phyloP scores from a whole-genome alignment of 495 filamentous ascomycete genomes.

The Penicillium argentinense region DNA sequence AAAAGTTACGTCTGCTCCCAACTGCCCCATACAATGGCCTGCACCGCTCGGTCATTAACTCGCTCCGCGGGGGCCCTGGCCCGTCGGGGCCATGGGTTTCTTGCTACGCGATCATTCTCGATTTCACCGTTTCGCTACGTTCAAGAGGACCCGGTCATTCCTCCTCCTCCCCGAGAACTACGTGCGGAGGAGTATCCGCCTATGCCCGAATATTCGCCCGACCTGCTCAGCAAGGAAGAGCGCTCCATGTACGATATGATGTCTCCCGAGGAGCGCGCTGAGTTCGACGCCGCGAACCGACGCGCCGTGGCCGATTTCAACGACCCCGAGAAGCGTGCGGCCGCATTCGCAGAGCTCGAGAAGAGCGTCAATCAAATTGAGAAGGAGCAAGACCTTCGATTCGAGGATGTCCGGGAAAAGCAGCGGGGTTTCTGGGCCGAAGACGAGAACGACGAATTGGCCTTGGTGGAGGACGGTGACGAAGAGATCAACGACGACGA shows the following conservation, averaged over 20 bases:
- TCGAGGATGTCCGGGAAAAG: constrained; percentile 31
- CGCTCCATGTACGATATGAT: constrained; percentile 49
- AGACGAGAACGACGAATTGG: constrained; percentile 53
- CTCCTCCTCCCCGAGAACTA: constrained; percentile 31
- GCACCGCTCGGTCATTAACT: constrained; percentile 39
- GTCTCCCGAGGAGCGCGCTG: constrained; percentile 43
- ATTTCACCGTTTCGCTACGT: constrained; percentile 35
- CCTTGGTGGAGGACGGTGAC: constrained; percentile 57
- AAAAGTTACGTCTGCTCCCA: constrained; percentile 6
- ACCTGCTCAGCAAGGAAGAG: constrained; percentile 39
- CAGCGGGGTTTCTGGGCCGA: constrained; percentile 52
- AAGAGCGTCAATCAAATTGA: constrained; percentile 33
- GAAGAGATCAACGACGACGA: constrained; percentile 74
- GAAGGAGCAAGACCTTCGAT: constrained; percentile 31
- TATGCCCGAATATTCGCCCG: constrained; percentile 40
- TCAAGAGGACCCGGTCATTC: constrained; percentile 38
- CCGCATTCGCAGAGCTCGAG: constrained; percentile 34
- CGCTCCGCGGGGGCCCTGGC: constrained; percentile 33
- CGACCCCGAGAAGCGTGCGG: constrained; percentile 30
- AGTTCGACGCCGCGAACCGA: constrained; percentile 44
- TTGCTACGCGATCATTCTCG: constrained; percentile 39
- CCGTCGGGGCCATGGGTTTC: constrained; percentile 27
- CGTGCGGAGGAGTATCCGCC: constrained; percentile 33
- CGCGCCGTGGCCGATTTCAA: constrained; percentile 41
- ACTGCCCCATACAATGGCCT: constrained; percentile 39